Conservation (phyloP, 2,329 filamentous ascomycete genomes). For the Didymella pinodella region DNA sequence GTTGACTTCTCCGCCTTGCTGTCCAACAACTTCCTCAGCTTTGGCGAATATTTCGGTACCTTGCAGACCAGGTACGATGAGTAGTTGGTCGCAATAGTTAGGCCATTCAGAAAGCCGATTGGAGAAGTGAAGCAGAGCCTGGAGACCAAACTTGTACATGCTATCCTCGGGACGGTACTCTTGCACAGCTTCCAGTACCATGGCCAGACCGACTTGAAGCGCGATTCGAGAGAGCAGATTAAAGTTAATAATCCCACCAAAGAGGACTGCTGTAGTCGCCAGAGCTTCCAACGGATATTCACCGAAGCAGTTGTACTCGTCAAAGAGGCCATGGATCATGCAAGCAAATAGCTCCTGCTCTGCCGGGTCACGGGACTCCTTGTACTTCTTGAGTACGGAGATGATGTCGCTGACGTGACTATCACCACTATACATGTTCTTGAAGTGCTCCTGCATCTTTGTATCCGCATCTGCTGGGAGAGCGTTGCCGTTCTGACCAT, state of each 20-base stretch:
- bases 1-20: slow-evolving; percentile 68
- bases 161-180: slow-evolving; percentile 82
- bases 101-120: slow-evolving; percentile 89
- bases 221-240: slow-evolving; percentile 89
- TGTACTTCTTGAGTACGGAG: slow-evolving; percentile 83
- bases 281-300: slow-evolving; percentile 96
- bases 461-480: slow-evolving; percentile 80
- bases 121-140: slow-evolving; percentile 89
- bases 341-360: slow-evolving; percentile 97
- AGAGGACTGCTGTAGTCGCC: slow-evolving; percentile 93
- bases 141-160: slow-evolving; percentile 98
- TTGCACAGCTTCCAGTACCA: slow-evolving; percentile 96
- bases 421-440: slow-evolving; percentile 95
- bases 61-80: slow-evolving; percentile 81
- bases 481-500: slow-evolving; percentile 81
- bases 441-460: slow-evolving; percentile 97
- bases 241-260: slow-evolving; percentile 94
- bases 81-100: slow-evolving; percentile 86
- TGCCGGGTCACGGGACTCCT: slow-evolving; percentile 80
- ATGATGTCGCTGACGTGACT: slow-evolving; percentile 87
- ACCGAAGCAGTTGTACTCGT: slow-evolving; percentile 94
- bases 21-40: slow-evolving; percentile 79
- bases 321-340: slow-evolving; percentile 97
- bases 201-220: slow-evolving; percentile 90
- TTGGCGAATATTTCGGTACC: slow-evolving; percentile 85